Evolutionary conservation across 805 yeast species (phyloP), one percentile per base, ranked within the genome.

Genomic region (Middelhovenomyces tepae): DNA sequence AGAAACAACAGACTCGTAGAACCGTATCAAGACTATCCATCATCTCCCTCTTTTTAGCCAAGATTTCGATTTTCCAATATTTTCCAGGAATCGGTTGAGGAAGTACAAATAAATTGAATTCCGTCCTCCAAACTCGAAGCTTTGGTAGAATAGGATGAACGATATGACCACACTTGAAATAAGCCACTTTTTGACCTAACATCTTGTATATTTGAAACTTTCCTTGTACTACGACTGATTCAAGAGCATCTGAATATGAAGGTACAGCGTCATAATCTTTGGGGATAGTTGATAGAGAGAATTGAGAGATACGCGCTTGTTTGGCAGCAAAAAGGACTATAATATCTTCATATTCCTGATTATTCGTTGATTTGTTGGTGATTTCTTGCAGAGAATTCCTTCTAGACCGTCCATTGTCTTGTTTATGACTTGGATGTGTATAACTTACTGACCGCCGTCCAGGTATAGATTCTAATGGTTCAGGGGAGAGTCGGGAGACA

Each of bases 61-160:
- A 26, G 27, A 44, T 31, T 23, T 46, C 50, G 2, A 75, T 60
- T 18, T 69, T 64, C 94, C 93, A 83, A 53, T 73, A 80, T 45
- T 89, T 59, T 41, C 75, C 78, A 0, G 93, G 93, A 45, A 80
- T 81, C 17, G 72, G 73, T 37, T 83, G 64, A 1, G 85, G 77
- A 11, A 82, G 51, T 2, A 78, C 63, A 44, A 77, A 78, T 44
- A 67, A 69, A 31, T 61, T 62, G 29, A 38, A 41, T 15, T 60
- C 57, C 7, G 68, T 63, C 44, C 81, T 59, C 39, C 79, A 53
- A 2, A 83, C 62, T 44, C 73, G 70, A 34, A 78, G 53, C 39
- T 67, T 71, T 3, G 85, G 83, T 33, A 83, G 57, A 9, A 83
- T 68, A 3, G 94, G 93, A 48, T 81, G 81, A 2, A 81, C 70